These are phyloP conservation scores for Saccharomyces cerevisiae DNA, from an alignment of 805 yeast species.

Conservation along the genomic window DNA sequence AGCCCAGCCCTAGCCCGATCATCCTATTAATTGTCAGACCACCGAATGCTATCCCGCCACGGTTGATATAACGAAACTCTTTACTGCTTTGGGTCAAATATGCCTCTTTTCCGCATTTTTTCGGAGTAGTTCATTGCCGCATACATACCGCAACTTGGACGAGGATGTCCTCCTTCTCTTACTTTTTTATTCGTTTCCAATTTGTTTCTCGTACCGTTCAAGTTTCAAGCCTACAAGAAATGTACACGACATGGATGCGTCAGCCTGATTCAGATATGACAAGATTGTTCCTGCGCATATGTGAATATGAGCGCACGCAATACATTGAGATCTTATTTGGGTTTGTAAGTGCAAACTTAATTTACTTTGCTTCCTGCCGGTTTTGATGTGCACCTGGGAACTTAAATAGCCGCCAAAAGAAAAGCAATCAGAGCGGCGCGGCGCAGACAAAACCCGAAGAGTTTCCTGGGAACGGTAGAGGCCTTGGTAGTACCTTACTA, in stretches of 20 bases:
- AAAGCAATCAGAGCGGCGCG: neutral
- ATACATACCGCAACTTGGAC: neutral
- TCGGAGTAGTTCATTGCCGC: neutral
- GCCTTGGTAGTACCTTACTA: neutral
- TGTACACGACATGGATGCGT: neutral
- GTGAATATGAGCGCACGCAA: neutral
- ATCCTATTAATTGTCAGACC: too few species aligned
- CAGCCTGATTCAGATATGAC: neutral
- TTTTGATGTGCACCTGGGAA: neutral
- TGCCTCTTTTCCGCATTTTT: too few species aligned
- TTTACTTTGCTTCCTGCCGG: neutral
- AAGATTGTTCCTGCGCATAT: neutral
- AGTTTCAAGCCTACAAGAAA: neutral
- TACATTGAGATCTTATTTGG: too few species aligned
- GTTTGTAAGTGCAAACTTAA: too few species aligned
- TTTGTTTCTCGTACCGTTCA: neutral
- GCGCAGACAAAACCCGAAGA: neutral
- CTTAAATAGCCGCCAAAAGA: neutral
- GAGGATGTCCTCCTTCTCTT: neutral
- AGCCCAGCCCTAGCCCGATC: too few species aligned
- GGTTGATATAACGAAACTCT: too few species aligned
- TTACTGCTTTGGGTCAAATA: too few species aligned
- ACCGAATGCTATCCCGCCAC: too few species aligned
- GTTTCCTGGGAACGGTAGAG: neutral
- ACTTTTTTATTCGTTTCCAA: neutral